Conservation (phyloP, 352 stramenopile species). For the Phytophthora citrophthora region DNA sequence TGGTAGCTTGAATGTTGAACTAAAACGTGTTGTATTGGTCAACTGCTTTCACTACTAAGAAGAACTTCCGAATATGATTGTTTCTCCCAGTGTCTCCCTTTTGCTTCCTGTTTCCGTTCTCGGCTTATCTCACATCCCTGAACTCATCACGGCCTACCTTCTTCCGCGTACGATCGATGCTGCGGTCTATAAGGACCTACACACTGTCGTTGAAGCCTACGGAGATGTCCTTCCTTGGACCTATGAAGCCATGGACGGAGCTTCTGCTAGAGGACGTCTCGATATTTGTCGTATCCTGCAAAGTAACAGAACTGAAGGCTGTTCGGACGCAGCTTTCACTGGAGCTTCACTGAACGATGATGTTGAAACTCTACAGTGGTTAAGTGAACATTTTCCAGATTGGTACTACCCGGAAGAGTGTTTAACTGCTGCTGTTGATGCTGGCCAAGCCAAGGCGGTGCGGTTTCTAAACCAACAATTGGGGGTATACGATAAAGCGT, state of each 20-base stretch:
- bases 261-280: background rate
- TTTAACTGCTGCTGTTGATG: background rate
- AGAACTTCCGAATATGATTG: too few species aligned
- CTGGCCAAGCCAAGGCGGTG: too few species aligned
- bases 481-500: background rate
- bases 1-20: too few species aligned
- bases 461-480: background rate
- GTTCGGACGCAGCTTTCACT: background rate
- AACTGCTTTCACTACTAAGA: too few species aligned
- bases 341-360: background rate
- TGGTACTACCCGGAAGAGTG: too few species aligned
- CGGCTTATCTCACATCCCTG: background rate
- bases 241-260: background rate
- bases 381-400: background rate
- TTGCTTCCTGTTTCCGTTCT: background rate
- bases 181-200: conserved; percentile 7
- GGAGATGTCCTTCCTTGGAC: background rate
- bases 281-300: background rate
- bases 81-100: too few species aligned
- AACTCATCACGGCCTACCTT: background rate
- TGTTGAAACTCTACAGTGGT: background rate
- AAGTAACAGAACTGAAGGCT: background rate
- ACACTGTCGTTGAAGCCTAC: background rate
- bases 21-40: too few species aligned
- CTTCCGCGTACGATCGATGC: conserved; percentile 7